Evolutionary conservation across 1,284 basidiomycete species (phyloP).

Genomic region (Lignosus rhinocerotis): DNA sequence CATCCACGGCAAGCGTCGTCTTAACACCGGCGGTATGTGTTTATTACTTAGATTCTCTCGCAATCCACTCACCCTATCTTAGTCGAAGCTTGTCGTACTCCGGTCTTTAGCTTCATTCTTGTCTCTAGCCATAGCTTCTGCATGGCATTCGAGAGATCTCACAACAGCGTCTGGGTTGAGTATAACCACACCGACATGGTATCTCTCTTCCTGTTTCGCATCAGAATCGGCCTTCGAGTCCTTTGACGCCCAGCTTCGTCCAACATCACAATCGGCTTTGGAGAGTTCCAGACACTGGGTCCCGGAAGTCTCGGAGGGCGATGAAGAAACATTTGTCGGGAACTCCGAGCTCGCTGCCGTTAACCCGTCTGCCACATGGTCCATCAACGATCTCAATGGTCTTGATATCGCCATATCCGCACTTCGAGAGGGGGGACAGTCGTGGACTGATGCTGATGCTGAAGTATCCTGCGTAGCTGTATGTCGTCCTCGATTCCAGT

Average conservation of each 20-base stretch:
- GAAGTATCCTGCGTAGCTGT: conserved; percentile 24
- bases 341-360: conserved; percentile 22
- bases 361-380: conserved; percentile 31
- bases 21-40: conserved; percentile 60
- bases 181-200: conserved; percentile 45
- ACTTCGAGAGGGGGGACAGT: conserved; percentile 1
- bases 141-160: conserved; percentile 6
- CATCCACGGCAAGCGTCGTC: conserved; percentile 63
- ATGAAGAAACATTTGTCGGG: conserved; percentile 30
- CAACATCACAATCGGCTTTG: conserved; percentile 6
- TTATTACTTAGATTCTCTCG: not conserved
- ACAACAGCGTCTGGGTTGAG: conserved; percentile 6
- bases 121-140: conserved; percentile 19
- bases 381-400: conserved; percentile 41
- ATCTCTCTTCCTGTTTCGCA: conserved; percentile 51
- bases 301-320: conserved; percentile 24
- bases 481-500: not conserved
- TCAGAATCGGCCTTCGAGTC: conserved; percentile 46
- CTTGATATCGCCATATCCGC: conserved; percentile 17
- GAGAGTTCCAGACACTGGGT: conserved; percentile 7
- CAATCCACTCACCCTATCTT: conserved; percentile 3
- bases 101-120: conserved; percentile 32
- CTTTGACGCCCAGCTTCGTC: conserved; percentile 45
- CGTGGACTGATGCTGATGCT: conserved; percentile 10
- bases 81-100: conserved; percentile 49